phyloP scores from a whole-genome alignment of 257 asterid species.

The Nicotiana tomentosiformis region DNA sequence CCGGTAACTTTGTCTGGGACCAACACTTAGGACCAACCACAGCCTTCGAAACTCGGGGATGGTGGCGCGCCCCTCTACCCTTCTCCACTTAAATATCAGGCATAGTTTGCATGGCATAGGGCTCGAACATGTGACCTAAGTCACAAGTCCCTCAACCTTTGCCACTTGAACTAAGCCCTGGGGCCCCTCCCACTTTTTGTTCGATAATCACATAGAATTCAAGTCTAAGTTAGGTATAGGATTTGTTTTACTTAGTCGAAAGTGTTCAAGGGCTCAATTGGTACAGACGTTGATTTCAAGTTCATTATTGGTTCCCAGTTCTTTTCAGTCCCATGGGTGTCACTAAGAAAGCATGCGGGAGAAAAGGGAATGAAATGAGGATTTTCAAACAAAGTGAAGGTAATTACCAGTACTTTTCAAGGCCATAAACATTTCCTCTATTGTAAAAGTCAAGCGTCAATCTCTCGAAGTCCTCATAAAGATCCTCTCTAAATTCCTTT shows the following conservation, averaged over 20 bases:
- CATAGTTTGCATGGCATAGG: too few species aligned
- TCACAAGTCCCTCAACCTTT: too few species aligned
- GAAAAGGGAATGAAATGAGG: background rate
- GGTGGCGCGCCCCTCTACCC: too few species aligned
- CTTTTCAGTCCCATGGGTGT: background rate
- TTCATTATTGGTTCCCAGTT: background rate
- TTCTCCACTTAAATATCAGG: too few species aligned
- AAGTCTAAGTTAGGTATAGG: background rate
- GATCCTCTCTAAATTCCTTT: slow-evolving; percentile 66
- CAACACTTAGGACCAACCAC: too few species aligned
- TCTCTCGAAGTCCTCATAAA: slow-evolving; percentile 73
- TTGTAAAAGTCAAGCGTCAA: slow-evolving; percentile 62
- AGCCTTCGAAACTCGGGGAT: too few species aligned
- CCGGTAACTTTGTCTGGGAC: too few species aligned
- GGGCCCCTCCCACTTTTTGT: background rate
- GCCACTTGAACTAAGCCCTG: too few species aligned
- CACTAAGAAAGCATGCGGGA: background rate
- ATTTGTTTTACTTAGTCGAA: background rate
- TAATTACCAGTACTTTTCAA: slow-evolving; percentile 82
- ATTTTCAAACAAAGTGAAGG: slow-evolving; percentile 6
- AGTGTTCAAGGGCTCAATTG: background rate
- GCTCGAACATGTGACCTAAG: too few species aligned
- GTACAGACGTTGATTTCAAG: background rate
- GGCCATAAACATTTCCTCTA: slow-evolving; percentile 78
- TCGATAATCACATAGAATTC: background rate